Evolutionary conservation across 176 grass and related monocot genomes (phyloP), one percentile per base, ranked within the genome.

Genomic region (Pontederia paniculata): DNA sequence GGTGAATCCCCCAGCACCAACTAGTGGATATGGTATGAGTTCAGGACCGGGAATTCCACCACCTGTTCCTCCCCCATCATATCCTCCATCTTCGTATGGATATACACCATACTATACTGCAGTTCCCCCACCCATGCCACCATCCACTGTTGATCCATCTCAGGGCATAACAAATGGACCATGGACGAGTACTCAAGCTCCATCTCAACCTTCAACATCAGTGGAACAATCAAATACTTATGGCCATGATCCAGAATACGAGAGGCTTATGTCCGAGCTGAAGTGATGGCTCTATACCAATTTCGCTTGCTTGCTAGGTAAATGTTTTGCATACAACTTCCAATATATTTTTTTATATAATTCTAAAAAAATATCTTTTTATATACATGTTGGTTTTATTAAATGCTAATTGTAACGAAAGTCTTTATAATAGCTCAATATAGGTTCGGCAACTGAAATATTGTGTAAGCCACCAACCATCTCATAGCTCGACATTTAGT

Each of bases 211-310:
- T 61, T n/a, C 73, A 60, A 62, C 79, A 17, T 66, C 54, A 13
- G 44, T 58, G 7, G 86, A 82, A 43, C 83, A 73, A 43, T 75
- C 78, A 59, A 51, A 53, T 51, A 20, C 65, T 6, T 80, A 74
- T 63, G 74, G 82, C 49, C 68, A 80, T 44, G 83, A 98, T 70
- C 65, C 71, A 43, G 93, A 98, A 50, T 98, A 91, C 55, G 80
- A 88, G 19, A 98, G 88, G 55, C 91, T 84, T 74, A 88, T 91
- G 83, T 83, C 80, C 68, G 86, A 91, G 77, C 84, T 98, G 83
- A 98, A 98, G 75, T 98, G 77, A 98, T 79, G 54, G 9, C 16
- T 5, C 10, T 19, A 18, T 41, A n/a, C 20, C 17, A 37, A 47
- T 62, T 52, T 23, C 12, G 66, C 59, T 50, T 77, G 48, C 44